Percentiles rank a stretch among this genome's conserved stretches.
phyloP scores from a whole-genome alignment of 495 filamentous ascomycete species.

The Lindgomyces ingoldianus region DNA sequence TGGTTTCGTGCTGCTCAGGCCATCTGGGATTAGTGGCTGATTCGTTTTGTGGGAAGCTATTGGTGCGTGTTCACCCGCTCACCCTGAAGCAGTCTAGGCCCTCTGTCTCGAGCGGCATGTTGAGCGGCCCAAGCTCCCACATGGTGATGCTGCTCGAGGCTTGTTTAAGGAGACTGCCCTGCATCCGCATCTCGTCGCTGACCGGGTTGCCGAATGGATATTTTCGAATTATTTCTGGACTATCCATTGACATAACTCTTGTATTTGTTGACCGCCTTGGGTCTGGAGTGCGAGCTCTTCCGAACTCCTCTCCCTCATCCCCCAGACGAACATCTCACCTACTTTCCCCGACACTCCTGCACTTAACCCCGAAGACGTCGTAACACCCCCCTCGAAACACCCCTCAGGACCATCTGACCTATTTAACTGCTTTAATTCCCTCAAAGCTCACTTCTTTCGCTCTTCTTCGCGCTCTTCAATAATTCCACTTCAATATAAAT shows the following conservation, averaged over 20 bases:
- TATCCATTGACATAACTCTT: background rate
- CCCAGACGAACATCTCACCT: background rate
- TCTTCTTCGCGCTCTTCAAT: conserved; percentile 1
- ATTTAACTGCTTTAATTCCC: conserved; percentile 1
- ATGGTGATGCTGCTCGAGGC: conserved; percentile 4
- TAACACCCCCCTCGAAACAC: conserved; percentile 6
- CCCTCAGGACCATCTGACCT: background rate
- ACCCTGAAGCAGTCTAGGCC: background rate
- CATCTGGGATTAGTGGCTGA: background rate
- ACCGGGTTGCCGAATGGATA: background rate
- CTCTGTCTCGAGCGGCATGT: background rate
- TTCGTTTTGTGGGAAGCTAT: background rate
- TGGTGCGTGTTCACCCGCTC: background rate
- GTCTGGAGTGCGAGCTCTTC: background rate
- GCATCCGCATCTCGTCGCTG: background rate
- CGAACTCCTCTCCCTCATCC: background rate
- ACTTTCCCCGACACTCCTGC: background rate
- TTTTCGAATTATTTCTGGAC: too few species aligned
- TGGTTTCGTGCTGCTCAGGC: background rate
- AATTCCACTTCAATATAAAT: background rate
- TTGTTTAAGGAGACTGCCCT: background rate
- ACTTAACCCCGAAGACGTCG: background rate
- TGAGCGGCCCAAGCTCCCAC: conserved; percentile 18
- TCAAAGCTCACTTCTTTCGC: background rate
- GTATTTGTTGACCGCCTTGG: conserved; percentile 1